phyloP scores from a whole-genome alignment of 2,329 filamentous ascomycete species.

The Aureobasidium pullulans region DNA sequence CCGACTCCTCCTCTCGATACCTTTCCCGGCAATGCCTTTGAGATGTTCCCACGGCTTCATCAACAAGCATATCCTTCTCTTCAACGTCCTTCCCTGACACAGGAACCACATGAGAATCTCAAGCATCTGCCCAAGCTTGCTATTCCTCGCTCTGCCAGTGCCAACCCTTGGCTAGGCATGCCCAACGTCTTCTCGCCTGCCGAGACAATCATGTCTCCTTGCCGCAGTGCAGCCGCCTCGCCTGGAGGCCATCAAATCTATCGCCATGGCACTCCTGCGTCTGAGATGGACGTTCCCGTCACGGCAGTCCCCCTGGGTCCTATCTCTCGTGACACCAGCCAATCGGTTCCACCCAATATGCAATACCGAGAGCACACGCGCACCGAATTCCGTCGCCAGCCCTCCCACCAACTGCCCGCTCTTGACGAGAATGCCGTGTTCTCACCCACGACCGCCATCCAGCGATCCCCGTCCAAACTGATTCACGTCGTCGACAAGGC shows the following conservation, averaged over 20 bases:
- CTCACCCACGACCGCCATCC: slow-evolving; percentile 30
- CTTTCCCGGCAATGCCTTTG: slow-evolving; percentile 31
- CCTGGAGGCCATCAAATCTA: slow-evolving; percentile 51
- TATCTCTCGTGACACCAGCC: slow-evolving; percentile 69
- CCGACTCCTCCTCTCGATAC: slow-evolving; percentile 54
- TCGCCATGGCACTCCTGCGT: slow-evolving; percentile 78
- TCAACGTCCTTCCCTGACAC: slow-evolving; percentile 32
- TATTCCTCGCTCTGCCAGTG: slow-evolving; percentile 42
- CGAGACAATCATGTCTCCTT: slow-evolving; percentile 33
- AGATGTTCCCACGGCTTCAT: slow-evolving; percentile 46
- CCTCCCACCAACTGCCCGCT: slow-evolving; percentile 63
- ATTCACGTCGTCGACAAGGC: slow-evolving; percentile 1
- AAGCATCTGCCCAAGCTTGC: slow-evolving; percentile 49
- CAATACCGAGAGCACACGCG: slow-evolving; percentile 53
- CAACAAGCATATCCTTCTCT: slow-evolving; percentile 27
- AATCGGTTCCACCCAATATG: slow-evolving; percentile 94
- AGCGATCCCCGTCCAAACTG: slow-evolving; percentile 17
- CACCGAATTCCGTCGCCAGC: slow-evolving; percentile 48
- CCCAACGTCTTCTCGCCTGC: slow-evolving; percentile 18
- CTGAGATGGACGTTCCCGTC: slow-evolving; percentile 81
- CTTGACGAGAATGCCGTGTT: slow-evolving; percentile 56
- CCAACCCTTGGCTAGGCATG: slow-evolving; percentile 29
- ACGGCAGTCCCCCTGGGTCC: slow-evolving; percentile 65
- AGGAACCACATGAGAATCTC: slow-evolving; percentile 44
- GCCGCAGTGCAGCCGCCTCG: slow-evolving; percentile 39